phyloP scores from a whole-genome alignment of 805 yeast species.

The Jamesozyma rosinii region DNA sequence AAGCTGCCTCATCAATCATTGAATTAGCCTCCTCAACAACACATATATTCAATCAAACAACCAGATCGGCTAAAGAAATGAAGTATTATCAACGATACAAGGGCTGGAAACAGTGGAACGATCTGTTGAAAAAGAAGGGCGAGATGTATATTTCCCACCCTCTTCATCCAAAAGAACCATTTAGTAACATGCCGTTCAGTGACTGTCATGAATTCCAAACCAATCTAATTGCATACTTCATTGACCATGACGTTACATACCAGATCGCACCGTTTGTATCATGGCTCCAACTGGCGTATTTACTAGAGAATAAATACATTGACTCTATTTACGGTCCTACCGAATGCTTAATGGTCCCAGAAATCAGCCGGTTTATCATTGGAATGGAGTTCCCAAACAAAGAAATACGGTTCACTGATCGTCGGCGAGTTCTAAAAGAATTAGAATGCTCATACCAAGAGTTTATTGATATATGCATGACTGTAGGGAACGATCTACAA shows the following conservation, averaged over 20 bases:
- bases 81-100: slow-evolving; percentile 37
- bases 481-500: slow-evolving; percentile 71
- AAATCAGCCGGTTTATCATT: slow-evolving; percentile 61
- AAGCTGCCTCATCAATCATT: slow-evolving; percentile 19
- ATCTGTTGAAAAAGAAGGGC: slow-evolving; percentile 27
- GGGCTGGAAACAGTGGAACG: slow-evolving; percentile 38
- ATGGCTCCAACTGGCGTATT: slow-evolving; percentile 68
- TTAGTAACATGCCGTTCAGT: slow-evolving; percentile 45
- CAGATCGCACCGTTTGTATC: slow-evolving; percentile 77
- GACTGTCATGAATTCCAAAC: slow-evolving; percentile 42
- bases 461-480: slow-evolving; percentile 63
- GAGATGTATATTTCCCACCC: slow-evolving; percentile 29
- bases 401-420: slow-evolving; percentile 61
- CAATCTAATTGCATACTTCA: slow-evolving; percentile 50
- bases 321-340: slow-evolving; percentile 80
- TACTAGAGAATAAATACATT: slow-evolving; percentile 46
- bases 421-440: slow-evolving; percentile 48
- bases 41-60: slow-evolving; percentile 1
- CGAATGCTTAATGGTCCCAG: slow-evolving; percentile 54
- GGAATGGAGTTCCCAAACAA: slow-evolving; percentile 58
- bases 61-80: slow-evolving; percentile 21
- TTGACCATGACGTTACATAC: slow-evolving; percentile 48
- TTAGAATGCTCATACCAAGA: slow-evolving; percentile 53
- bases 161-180: slow-evolving; percentile 35
- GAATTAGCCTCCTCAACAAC: slow-evolving; percentile 7